Conservation (phyloP, 352 stramenopile genomes). For the Pythium graminicola region DNA sequence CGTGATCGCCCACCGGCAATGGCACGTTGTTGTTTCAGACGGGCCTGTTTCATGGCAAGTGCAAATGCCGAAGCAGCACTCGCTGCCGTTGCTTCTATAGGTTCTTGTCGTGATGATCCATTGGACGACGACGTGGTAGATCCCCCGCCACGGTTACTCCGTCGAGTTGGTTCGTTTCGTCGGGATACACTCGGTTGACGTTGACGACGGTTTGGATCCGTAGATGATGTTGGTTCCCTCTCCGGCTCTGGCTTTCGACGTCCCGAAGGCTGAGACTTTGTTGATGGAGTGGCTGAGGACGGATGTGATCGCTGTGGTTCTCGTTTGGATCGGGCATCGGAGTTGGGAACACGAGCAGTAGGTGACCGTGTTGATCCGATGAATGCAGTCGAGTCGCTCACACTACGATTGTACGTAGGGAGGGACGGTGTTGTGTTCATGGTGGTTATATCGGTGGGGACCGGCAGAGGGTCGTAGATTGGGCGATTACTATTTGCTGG, state of each 20-base stretch:
- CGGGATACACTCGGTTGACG: too few relatives aligned
- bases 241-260: too few relatives aligned
- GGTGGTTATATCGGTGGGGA: too few relatives aligned
- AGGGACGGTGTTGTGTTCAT: neutral
- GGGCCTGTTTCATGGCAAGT: slow-evolving; percentile 71
- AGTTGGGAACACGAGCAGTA: too few relatives aligned
- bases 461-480: slow-evolving; percentile 1
- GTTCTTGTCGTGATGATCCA: neutral
- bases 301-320: too few relatives aligned
- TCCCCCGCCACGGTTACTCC: too few relatives aligned
- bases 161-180: neutral
- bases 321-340: too few relatives aligned
- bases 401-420: slow-evolving; percentile 9
- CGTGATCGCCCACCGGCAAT: slow-evolving; percentile 15
- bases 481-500: neutral
- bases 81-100: slow-evolving; percentile 27
- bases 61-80: slow-evolving; percentile 61
- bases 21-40: slow-evolving; percentile 50
- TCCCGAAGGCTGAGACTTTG: too few relatives aligned
- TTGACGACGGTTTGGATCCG: too few relatives aligned
- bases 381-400: slow-evolving; percentile 20
- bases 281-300: too few relatives aligned
- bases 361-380: too few relatives aligned
- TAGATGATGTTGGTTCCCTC: too few relatives aligned
- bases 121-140: neutral